Percentiles rank a stretch among this genome's conserved stretches.
phyloP scores from a whole-genome alignment of 73 alveolate genomes.

The Paramecium octaurelia region DNA sequence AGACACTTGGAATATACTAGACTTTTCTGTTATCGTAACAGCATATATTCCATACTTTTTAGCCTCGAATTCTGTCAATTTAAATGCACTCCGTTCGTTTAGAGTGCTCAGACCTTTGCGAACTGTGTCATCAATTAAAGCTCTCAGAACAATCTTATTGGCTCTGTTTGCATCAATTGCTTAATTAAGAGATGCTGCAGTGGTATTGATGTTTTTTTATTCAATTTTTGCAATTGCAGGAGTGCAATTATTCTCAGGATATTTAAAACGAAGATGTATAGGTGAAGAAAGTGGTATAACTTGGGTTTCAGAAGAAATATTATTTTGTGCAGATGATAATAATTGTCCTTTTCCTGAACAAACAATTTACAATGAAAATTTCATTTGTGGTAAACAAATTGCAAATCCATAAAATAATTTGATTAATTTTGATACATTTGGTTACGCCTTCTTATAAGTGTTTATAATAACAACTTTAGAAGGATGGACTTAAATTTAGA shows the following conservation, averaged over 20 bases:
- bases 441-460: constrained; percentile 68
- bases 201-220: constrained; percentile 86
- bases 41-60: constrained; percentile 60
- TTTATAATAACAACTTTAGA: constrained; percentile 84
- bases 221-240: constrained; percentile 95
- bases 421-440: constrained; percentile 82
- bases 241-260: constrained; percentile 87
- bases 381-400: constrained; percentile 88
- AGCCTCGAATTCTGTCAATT: constrained; percentile 39
- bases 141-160: constrained; percentile 83
- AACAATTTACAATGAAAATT: constrained; percentile 70
- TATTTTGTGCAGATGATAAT: constrained; percentile 2
- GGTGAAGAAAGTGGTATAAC: constrained; percentile 69
- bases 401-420: constrained; percentile 87
- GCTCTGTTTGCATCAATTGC: constrained; percentile 87
- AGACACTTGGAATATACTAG: constrained; percentile 86
- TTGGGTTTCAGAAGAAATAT: constrained; percentile 34
- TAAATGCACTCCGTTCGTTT: constrained; percentile 89
- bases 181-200: constrained; percentile 82
- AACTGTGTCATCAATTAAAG: constrained; percentile 91
- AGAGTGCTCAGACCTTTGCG: constrained; percentile 96
- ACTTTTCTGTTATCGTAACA: constrained; percentile 73
- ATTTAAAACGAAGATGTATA: constrained; percentile 82
- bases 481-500: constrained; percentile 88
- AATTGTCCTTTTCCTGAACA: constrained; percentile 58